Evolutionary conservation across 2,329 filamentous ascomycete genomes (phyloP).

Genomic region (Cladophialophora bantiana): DNA sequence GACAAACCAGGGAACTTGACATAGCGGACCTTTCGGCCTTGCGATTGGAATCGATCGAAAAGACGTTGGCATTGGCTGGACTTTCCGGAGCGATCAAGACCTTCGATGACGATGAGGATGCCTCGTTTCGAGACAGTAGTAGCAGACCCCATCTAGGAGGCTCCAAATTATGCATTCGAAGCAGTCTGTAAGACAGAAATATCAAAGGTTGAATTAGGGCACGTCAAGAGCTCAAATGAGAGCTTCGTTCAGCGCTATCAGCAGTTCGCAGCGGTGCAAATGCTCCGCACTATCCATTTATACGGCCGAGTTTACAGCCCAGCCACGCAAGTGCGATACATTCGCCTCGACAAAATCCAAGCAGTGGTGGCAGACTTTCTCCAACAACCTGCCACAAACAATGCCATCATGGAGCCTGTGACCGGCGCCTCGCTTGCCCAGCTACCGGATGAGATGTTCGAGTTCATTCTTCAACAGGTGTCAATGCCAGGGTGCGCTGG

Average conservation of each 20-base stretch:
- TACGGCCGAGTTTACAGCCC: not conserved
- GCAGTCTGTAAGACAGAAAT: not conserved
- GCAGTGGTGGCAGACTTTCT: not conserved
- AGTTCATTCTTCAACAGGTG: slow-evolving; percentile 48
- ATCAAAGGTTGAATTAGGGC: not conserved
- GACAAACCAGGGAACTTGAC: slow-evolving; percentile 71
- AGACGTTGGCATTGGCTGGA: slow-evolving; percentile 84
- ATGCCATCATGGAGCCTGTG: slow-evolving; percentile 32
- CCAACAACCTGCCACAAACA: not conserved
- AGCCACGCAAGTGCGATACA: not conserved
- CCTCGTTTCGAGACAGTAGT: slow-evolving; percentile 52
- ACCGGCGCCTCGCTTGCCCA: slow-evolving; percentile 20
- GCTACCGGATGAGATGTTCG: slow-evolving; percentile 46
- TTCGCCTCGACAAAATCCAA: not conserved
- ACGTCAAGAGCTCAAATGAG: not conserved
- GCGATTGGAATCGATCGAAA: slow-evolving; percentile 58
- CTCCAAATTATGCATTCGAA: not conserved
- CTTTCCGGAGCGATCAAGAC: slow-evolving; percentile 88
- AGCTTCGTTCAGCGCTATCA: not conserved
- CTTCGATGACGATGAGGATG: slow-evolving; percentile 83
- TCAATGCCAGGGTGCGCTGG: slow-evolving; percentile 54
- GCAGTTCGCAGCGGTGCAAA: not conserved
- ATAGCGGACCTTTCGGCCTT: slow-evolving; percentile 62
- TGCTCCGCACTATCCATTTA: not conserved
- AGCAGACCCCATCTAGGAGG: not conserved